Evolutionary conservation across 768 basidiomycete species (phyloP).

Genomic region (Exsudoporus frostii): DNA sequence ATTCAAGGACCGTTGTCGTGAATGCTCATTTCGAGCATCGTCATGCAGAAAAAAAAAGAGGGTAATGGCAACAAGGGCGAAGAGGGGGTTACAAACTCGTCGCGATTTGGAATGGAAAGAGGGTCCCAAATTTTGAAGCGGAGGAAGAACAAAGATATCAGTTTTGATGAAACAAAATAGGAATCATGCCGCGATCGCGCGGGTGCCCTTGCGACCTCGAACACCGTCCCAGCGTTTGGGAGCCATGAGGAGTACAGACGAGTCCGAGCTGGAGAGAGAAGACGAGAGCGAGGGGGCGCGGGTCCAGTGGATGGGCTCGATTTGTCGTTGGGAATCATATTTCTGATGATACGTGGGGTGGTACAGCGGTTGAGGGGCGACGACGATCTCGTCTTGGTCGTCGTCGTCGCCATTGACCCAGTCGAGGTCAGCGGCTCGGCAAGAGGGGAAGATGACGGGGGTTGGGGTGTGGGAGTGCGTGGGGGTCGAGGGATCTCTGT

Average conservation of each 20-base stretch:
- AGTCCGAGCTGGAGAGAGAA: conserved; percentile 25
- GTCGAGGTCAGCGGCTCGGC: conserved; percentile 26
- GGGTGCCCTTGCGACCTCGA: conserved; percentile 16
- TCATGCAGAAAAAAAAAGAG: conserved; percentile 1
- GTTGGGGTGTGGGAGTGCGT: conserved; percentile 29
- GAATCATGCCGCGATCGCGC: conserved; percentile 14
- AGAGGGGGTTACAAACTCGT: conserved; percentile 14
- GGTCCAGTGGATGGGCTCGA: conserved; percentile 12
- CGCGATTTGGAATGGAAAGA: conserved; percentile 17
- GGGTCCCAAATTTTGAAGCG: conserved; percentile 19
- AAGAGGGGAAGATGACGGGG: conserved; percentile 32
- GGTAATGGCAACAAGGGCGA: background rate
- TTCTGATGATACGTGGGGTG: conserved; percentile 16
- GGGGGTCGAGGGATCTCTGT: conserved; percentile 19
- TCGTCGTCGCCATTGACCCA: conserved; percentile 29
- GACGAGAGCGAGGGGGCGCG: conserved; percentile 18
- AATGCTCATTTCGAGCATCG: conserved; percentile 18
- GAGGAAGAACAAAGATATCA: conserved; percentile 1
- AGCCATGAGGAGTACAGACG: conserved; percentile 32
- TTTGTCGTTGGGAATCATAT: conserved; percentile 2
- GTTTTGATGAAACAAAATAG: background rate
- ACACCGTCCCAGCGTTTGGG: conserved; percentile 17
- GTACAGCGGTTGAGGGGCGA: conserved; percentile 22
- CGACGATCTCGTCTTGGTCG: conserved; percentile 13
- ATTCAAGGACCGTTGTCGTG: conserved; percentile 24